phyloP scores from a whole-genome alignment of 805 yeast genomes.

The Maudiozyma bulderi region DNA sequence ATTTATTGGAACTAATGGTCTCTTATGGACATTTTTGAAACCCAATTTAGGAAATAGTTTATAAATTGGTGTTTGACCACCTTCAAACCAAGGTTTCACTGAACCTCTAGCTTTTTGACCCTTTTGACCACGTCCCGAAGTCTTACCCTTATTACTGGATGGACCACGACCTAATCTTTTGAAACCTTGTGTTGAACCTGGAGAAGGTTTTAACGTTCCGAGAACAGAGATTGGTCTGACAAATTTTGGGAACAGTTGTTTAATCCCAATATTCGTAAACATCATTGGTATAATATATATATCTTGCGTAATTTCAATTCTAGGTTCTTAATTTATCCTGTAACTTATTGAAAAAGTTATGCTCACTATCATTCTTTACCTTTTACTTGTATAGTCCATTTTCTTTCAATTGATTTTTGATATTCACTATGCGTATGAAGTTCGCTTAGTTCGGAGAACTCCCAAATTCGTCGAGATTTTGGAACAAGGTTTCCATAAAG shows the following conservation, averaged over 20 bases:
- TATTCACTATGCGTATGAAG: too few species aligned
- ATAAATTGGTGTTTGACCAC: constrained; percentile 94
- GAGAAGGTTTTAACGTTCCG: constrained; percentile 48
- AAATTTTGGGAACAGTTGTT: constrained; percentile 1
- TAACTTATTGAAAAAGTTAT: too few species aligned
- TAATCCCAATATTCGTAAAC: background rate
- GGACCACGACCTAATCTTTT: constrained; percentile 95
- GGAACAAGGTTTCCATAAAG: too few species aligned
- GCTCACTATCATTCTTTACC: too few species aligned
- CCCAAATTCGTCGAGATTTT: too few species aligned
- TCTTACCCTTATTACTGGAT: constrained; percentile 84
- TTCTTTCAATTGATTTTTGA: too few species aligned
- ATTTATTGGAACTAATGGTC: constrained; percentile 48
- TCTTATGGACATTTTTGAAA: constrained; percentile 56
- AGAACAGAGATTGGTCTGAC: constrained; percentile 24
- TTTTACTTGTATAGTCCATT: too few species aligned
- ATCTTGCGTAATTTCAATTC: too few species aligned
- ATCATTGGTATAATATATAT: background rate
- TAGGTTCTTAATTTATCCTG: too few species aligned
- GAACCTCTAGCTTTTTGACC: constrained; percentile 96
- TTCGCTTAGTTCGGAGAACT: too few species aligned
- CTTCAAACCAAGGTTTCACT: constrained; percentile 91
- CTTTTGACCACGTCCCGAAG: constrained; percentile 94
- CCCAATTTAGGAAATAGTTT: constrained; percentile 83
- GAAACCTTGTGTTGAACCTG: constrained; percentile 48